Evolutionary conservation across 1,139 yeast species (phyloP), one percentile per base, ranked within the genome.

Genomic region (Lodderomyces margitis): DNA sequence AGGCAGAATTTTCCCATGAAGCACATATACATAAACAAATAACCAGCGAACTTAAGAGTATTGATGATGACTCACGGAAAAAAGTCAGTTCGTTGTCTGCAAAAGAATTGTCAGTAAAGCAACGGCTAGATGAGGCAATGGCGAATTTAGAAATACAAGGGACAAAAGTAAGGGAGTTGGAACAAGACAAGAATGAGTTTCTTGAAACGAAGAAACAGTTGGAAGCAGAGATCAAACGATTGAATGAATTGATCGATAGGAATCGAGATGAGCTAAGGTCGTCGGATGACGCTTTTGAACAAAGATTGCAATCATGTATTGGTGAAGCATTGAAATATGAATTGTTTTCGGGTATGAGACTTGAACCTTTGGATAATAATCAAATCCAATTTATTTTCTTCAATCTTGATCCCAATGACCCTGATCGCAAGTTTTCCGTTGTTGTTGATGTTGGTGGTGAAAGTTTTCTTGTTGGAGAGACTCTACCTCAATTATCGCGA

Each of bases 281-380:
- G 12, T 36, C 45, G 6, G 30, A 21, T 21, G 36, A 42, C 3
- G 34, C 40, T 6, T 19, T 40, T 5, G 33, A 39, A 9, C 5
- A 12, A 9, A 48, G 46, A 37, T 25, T 48, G 21, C 31, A 30
- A 4, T 35, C 58, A 20, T 78, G 74, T 42, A 55, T 59, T 41
- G 68, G 66, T 4, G 69, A 73, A 40, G 62, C 75, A 16, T 53
- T 63, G 30, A 64, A 70, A 40, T 74, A 63, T 48, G 80, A 75
- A 44, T 58, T 60, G 39, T 67, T 74, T 44, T 57, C 75, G 39
- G 81, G 82, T 1, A 53, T 77, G 38, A 62, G 58, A 37, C 65
- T 76, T 28, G 70, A 68, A 37, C 78, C 74, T 4, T 45, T 69
- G 2, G 54, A 60, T 2, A 61, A 60, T 8, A 72, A 70, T 40